phyloP scores from a whole-genome alignment of 2,329 filamentous ascomycete genomes.

The Nakataea oryzae region DNA sequence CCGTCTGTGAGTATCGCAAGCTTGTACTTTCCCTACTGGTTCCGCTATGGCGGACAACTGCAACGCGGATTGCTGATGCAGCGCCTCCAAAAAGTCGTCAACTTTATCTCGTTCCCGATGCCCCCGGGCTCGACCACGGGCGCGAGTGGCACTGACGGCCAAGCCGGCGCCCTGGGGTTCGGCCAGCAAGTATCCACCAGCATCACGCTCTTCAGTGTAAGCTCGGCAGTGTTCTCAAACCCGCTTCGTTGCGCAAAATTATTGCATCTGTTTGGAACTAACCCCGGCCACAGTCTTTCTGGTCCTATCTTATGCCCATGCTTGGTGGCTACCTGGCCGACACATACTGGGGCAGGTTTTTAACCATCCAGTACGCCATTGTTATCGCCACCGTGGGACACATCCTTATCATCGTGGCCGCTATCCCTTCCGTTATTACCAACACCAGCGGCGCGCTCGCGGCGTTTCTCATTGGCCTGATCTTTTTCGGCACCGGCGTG shows the following conservation, averaged over 20 bases:
- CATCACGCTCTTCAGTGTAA: conserved; percentile 32
- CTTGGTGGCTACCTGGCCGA: conserved; percentile 47
- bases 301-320: conserved; percentile 24
- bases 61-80: background rate
- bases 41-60: background rate
- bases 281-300: conserved; percentile 35
- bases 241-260: background rate
- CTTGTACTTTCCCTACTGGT: background rate
- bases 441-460: conserved; percentile 46
- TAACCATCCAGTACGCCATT: conserved; percentile 61
- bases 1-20: conserved; percentile 25
- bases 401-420: conserved; percentile 53
- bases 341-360: conserved; percentile 62
- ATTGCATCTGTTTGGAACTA: background rate
- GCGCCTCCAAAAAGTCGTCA: conserved; percentile 16
- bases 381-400: conserved; percentile 56
- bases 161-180: conserved; percentile 46
- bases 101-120: conserved; percentile 49
- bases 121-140: conserved; percentile 45
- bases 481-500: conserved; percentile 49
- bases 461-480: conserved; percentile 56
- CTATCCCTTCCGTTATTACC: conserved; percentile 52
- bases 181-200: conserved; percentile 44
- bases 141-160: conserved; percentile 22
- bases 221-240: conserved; percentile 21